A percentile compares a stretch with the other conserved stretches of the same genome.
Evolutionary conservation across 176 grass and related monocot species (phyloP).

Genomic region (Poa annua): DNA sequence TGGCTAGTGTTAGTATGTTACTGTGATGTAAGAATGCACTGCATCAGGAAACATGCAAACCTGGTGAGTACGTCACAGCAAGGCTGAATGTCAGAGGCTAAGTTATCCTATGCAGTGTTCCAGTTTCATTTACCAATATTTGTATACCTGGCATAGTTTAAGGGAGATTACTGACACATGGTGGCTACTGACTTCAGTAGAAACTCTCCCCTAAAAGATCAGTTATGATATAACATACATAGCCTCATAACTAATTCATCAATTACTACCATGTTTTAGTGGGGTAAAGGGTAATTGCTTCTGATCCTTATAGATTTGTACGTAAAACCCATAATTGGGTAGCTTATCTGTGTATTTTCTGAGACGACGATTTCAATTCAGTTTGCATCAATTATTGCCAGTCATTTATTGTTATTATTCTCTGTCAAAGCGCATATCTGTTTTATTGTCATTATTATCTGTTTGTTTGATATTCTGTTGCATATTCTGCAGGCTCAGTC

Average conservation of each 20-base stretch:
- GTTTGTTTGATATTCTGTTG: slow-evolving; percentile 27
- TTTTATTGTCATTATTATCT: slow-evolving; percentile 27
- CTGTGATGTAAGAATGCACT: slow-evolving; percentile 18
- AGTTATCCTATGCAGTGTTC: neutral
- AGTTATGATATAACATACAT: slow-evolving; percentile 2
- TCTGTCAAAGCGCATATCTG: neutral
- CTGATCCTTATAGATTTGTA: slow-evolving; percentile 9
- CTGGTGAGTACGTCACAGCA: neutral
- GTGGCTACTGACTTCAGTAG: neutral
- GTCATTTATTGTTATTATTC: neutral
- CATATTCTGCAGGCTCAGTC: slow-evolving; percentile 44
- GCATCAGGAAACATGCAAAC: slow-evolving; percentile 18
- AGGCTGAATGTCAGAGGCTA: slow-evolving; percentile 8
- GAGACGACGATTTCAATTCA: neutral
- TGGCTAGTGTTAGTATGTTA: slow-evolving; percentile 10
- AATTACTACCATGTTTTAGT: slow-evolving; percentile 8
- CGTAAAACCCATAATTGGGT: neutral
- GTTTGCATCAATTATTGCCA: slow-evolving; percentile 13
- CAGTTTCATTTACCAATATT: slow-evolving; percentile 11
- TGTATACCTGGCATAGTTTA: slow-evolving; percentile 27
- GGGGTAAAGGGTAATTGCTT: neutral
- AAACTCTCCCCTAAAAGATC: slow-evolving; percentile 1
- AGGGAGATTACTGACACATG: neutral
- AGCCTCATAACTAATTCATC: neutral
- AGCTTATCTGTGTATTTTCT: neutral